phyloP scores from a whole-genome alignment of 2,329 filamentous ascomycete species.

The Xylaria sp. region DNA sequence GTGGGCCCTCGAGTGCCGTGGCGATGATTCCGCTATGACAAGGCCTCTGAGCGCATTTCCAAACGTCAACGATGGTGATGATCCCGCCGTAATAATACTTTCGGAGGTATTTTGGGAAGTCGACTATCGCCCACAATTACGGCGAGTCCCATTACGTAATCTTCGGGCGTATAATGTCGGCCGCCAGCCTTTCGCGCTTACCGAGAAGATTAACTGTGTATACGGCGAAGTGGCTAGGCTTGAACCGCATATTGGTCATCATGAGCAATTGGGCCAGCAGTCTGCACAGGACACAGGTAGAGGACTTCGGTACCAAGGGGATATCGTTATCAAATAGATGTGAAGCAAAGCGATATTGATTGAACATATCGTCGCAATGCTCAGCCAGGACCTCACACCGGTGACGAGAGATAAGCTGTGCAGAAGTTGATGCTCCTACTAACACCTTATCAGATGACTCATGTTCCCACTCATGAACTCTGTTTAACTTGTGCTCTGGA shows the following conservation, averaged over 20 bases:
- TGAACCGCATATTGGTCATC: background rate
- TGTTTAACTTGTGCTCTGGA: conserved; percentile 11
- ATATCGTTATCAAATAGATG: conserved; percentile 9
- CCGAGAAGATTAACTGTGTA: conserved; percentile 24
- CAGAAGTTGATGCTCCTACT: background rate
- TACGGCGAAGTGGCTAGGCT: conserved; percentile 1
- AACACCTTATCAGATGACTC: background rate
- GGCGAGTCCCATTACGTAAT: conserved; percentile 15
- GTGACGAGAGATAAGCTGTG: conserved; percentile 7
- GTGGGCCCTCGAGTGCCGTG: conserved; percentile 18
- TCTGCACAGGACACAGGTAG: conserved; percentile 12
- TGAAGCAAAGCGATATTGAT: conserved; percentile 20
- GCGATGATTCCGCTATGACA: conserved; percentile 17
- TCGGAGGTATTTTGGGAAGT: conserved; percentile 6
- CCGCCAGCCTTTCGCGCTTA: conserved; percentile 18
- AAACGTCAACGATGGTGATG: no score
- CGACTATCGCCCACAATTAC: conserved; percentile 1
- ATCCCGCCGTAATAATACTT: conserved; percentile 14
- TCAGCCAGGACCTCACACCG: conserved; percentile 21
- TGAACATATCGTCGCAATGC: conserved; percentile 25
- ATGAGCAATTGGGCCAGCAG: conserved; percentile 13
- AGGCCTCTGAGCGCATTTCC: no score
- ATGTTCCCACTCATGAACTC: conserved; percentile 3
- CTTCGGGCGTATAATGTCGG: conserved; percentile 6
- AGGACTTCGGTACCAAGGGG: background rate